Evolutionary conservation across 1,139 yeast species (phyloP).

Genomic region (Kurtzmaniella quercitrusa): DNA sequence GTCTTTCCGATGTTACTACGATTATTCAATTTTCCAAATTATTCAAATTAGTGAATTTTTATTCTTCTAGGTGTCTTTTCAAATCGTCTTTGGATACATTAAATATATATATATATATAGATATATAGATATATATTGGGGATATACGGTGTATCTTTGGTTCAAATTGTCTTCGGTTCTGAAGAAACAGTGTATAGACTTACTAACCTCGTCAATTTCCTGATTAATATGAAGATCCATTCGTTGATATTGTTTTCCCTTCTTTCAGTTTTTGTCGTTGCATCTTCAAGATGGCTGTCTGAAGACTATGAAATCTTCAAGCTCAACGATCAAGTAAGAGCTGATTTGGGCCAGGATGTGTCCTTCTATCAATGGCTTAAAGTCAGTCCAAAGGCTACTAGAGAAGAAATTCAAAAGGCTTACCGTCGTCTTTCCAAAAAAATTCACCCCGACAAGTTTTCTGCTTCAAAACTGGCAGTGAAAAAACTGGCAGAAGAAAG

Average conservation of each 20-base stretch:
- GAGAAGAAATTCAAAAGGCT: conserved; percentile 68
- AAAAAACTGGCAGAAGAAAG: conserved; percentile 49
- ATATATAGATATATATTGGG: too few relatives aligned
- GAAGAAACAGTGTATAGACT: too few relatives aligned
- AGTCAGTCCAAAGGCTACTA: conserved; percentile 48
- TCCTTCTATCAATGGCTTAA: conserved; percentile 71
- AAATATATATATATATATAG: too few relatives aligned
- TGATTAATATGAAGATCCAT: conserved; percentile 5
- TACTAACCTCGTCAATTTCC: too few relatives aligned
- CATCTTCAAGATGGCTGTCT: conserved; percentile 32
- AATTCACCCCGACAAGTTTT: conserved; percentile 79
- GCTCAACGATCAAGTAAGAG: conserved; percentile 60
- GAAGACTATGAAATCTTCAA: conserved; percentile 81
- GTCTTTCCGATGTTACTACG: too few relatives aligned
- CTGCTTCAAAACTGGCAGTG: conserved; percentile 36
- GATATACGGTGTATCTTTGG: too few relatives aligned
- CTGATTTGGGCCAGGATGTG: conserved; percentile 58
- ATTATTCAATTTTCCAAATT: too few relatives aligned
- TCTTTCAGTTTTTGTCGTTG: conserved; percentile 16
- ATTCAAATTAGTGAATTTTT: too few relatives aligned
- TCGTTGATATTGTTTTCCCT: conserved; percentile 5
- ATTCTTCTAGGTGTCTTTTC: too few relatives aligned
- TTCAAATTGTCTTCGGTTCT: too few relatives aligned
- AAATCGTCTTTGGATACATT: too few relatives aligned
- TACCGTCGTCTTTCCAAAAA: conserved; percentile 66